Evolutionary conservation across 306 rosid genomes (phyloP), one percentile per base, ranked within the genome.

Genomic region (Fragaria iinumae): DNA sequence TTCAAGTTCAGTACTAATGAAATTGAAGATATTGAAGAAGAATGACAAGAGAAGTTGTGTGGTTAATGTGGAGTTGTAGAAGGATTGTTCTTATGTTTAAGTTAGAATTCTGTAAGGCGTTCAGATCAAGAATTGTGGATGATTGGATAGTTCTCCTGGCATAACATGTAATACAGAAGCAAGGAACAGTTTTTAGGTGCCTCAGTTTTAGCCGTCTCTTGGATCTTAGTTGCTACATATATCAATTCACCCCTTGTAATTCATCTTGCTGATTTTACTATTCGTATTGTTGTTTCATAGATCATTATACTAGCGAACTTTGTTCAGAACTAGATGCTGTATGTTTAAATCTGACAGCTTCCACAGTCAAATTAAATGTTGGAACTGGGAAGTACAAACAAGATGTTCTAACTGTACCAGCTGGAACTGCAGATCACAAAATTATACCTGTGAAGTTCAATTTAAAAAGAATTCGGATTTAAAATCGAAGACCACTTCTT

Each of bases 21-120:
- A 48, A 8, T 25, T 73, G 44, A 74, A 60, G 80, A 88, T 11
- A 11, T 32, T 77, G 60, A 69, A 50, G 75, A 56, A 80, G 66
- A 50, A 56, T 63, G 77, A 75, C 27, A 36, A 20, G 78, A 62
- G 25, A 49, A 36, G n/a, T 16, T 39, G 77, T 21, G 34, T 41
- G 41, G 60, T 27, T 29, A 8, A 27, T 27, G 5, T 29, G 29
- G 43, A 29, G 67, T 65, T 17, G 41, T 65, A 38, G 25, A 34
- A 60, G 43, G 27, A 38, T 2, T 9, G 20, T 36, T 34, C 23
- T 65, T 36, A 18, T 34, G 47, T 18, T 65, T 25, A 16, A 38
- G 23, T 14, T 39, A 39, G 44, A 5, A 5, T 39, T 39, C 1
- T 1, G 44, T 0, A 47, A 47, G 50, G 50, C 17, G 25, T 59